Evolutionary conservation across 2,329 filamentous ascomycete genomes (phyloP), one percentile per base, ranked within the genome.

Genomic region (Alternaria sp.): DNA sequence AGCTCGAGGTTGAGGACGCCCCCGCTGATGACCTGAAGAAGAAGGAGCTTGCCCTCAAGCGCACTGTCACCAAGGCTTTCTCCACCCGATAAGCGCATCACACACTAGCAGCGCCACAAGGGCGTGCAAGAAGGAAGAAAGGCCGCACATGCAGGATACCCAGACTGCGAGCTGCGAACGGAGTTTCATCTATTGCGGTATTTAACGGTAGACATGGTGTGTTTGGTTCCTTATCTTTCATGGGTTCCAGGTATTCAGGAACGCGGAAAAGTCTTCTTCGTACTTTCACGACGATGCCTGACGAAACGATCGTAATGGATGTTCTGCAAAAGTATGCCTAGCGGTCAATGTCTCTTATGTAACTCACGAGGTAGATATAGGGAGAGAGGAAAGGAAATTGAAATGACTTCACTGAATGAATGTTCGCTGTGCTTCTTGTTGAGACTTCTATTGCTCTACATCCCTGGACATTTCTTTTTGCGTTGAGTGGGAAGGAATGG

Each of bases 41-140:
- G 92, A 96, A 97, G 90, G 95, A 99, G 87, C 86, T 99, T 70
- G 93, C 93, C 62, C 88, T 99, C 68, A 99, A 98, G 92, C 88
- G 95, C 77, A 88, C 96, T 72, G 93, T 99, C 75, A 99, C 95
- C 83, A 99, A 98, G 90, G 93, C 91, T 75, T 96, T 96, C 92
- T 89, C 92, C 68, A 93, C 92, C 77, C 89, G 92, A 82, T 96
- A 93, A 69, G 60, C 58, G 66, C 60, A 56, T 61, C 60, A 39
- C 51, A 39, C n/a, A 42, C 33, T 58, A 58, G 33, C 40, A 39
- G 40, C 23, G 44, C 52, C 46, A 51, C 46, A 44, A 46, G 53
- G 56, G 59, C 53, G 61, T 51, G 64, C 53, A 51, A 57, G 63
- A 54, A 54, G 62, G 55, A 66, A 68, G 58, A 60, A 61, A 55